Conservation (phyloP, 2,329 filamentous ascomycete species). For the Xylaria sp. region DNA sequence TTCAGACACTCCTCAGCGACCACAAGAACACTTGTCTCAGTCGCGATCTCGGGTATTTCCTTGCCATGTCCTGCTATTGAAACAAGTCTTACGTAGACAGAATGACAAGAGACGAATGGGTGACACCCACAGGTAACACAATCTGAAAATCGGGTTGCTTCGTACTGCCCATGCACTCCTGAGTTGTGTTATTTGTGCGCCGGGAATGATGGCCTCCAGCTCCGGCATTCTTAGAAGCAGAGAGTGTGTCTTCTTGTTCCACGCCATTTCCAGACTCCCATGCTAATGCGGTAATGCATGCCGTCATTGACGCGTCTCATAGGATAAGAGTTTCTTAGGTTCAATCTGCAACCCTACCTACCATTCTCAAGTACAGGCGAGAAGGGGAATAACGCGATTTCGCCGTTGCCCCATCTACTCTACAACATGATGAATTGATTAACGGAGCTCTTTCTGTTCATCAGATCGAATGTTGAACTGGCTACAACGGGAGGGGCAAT, state of each 20-base stretch:
- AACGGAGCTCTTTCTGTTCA: constrained; percentile 18
- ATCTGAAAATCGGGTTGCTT: not conserved
- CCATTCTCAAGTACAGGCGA: constrained; percentile 24
- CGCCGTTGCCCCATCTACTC: constrained; percentile 26
- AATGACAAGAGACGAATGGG: not conserved
- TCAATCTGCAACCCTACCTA: constrained; percentile 33
- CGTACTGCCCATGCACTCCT: not conserved
- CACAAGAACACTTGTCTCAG: constrained; percentile 12
- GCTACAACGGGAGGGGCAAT: constrained; percentile 9
- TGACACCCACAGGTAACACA: constrained; percentile 19
- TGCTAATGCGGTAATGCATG: constrained; percentile 24
- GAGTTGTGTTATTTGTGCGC: constrained; percentile 12
- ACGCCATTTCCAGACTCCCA: constrained; percentile 24
- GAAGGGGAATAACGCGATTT: constrained; percentile 28
- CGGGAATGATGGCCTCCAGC: not conserved
- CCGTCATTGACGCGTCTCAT: constrained; percentile 28
- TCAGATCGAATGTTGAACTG: constrained; percentile 6
- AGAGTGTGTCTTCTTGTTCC: constrained; percentile 5
- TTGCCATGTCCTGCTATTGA: not conserved
- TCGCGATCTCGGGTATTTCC: constrained; percentile 1
- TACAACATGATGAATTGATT: constrained; percentile 23
- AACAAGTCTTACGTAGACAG: not conserved
- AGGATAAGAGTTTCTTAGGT: constrained; percentile 20
- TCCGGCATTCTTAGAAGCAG: constrained; percentile 8
- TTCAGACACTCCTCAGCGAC: constrained; percentile 3